phyloP scores from a whole-genome alignment of 169 alveolate genomes.

The Eimeria necatrix region DNA sequence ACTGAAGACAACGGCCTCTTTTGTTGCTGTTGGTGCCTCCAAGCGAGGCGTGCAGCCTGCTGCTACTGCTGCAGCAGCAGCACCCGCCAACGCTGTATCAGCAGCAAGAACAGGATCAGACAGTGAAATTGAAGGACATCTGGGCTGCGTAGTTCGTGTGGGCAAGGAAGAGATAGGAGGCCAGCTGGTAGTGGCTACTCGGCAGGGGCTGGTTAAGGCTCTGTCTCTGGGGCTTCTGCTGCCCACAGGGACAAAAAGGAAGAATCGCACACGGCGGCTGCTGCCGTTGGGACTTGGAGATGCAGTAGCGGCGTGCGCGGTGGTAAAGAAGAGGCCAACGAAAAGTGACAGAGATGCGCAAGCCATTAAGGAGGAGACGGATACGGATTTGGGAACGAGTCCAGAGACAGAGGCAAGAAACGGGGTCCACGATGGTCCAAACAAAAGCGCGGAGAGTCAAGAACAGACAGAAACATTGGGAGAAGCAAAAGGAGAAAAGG shows the following conservation, averaged over 20 bases:
- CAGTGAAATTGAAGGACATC: neutral
- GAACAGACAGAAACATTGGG: constrained; percentile 3
- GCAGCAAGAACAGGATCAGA: neutral
- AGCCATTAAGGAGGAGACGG: neutral
- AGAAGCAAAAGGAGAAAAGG: neutral
- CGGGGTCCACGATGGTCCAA: neutral
- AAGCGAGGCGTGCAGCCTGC: neutral
- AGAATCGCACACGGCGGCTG: neutral
- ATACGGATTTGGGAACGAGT: neutral
- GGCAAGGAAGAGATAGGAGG: neutral
- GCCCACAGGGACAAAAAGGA: neutral
- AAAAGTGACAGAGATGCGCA: neutral
- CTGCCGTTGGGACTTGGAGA: neutral
- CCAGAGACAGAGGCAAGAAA: neutral
- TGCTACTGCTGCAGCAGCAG: neutral
- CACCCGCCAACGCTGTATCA: neutral
- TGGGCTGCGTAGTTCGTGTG: neutral
- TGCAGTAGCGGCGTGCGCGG: neutral
- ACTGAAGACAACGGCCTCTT: neutral
- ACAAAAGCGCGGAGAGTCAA: neutral
- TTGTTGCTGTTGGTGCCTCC: neutral
- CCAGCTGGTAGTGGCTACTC: neutral
- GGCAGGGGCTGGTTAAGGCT: neutral
- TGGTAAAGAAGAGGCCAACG: neutral
- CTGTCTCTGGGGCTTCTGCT: constrained; percentile 17